A percentile compares a stretch with the other conserved stretches of the same genome.
Evolutionary conservation across 108 stramenopile species (phyloP).

Genomic region (Skeletonema potamos): DNA sequence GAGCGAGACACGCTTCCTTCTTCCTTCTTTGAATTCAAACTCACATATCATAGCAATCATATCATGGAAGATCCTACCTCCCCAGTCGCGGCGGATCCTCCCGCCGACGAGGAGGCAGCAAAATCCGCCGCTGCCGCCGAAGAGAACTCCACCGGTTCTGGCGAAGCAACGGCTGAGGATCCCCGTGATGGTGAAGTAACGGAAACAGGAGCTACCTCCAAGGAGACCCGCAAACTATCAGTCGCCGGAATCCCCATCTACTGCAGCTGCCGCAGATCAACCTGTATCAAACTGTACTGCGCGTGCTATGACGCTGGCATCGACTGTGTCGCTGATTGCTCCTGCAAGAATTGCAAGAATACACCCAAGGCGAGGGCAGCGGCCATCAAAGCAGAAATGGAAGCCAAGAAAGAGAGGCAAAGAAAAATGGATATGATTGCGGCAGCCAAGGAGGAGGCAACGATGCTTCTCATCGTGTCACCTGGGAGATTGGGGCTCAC

Average conservation of each 20-base stretch:
- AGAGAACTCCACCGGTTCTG: not conserved
- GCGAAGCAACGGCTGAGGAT: not conserved
- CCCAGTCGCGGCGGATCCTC: not conserved
- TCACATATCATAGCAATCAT: not conserved
- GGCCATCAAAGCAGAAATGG: not conserved
- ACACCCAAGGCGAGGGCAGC: not conserved
- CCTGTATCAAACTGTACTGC: not conserved
- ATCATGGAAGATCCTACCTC: not conserved
- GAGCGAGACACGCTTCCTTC: no score
- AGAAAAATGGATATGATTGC: constrained; percentile 1
- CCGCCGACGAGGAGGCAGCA: not conserved
- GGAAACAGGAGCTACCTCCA: not conserved
- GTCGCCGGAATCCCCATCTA: not conserved
- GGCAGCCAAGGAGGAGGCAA: not conserved
- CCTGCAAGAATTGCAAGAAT: constrained; percentile 21
- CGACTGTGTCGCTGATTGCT: constrained; percentile 2
- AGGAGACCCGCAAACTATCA: not conserved
- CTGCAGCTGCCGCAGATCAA: not conserved
- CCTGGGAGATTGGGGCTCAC: constrained; percentile 14
- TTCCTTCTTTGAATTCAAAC: no score
- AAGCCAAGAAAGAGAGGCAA: not conserved
- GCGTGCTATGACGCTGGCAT: constrained; percentile 24
- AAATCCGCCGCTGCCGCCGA: not conserved
- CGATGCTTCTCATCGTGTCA: constrained; percentile 9
- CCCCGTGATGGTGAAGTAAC: not conserved